phyloP scores from a whole-genome alignment of 1,139 yeast species.

The Diutina mesorugosa region DNA sequence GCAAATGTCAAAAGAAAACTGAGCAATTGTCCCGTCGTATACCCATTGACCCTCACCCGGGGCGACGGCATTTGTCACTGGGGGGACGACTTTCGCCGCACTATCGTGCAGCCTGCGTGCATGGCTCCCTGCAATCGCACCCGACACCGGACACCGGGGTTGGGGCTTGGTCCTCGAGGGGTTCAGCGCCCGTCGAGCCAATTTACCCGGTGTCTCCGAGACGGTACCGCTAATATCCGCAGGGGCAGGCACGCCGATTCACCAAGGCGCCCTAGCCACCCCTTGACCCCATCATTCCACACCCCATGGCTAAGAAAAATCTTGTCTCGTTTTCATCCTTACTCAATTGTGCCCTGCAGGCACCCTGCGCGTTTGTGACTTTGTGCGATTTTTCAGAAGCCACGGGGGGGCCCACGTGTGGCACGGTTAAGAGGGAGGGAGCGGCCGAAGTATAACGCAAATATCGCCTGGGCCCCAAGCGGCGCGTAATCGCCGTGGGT shows the following conservation, averaged over 20 bases:
- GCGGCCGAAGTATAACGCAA: not conserved
- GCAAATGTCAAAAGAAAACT: not conserved
- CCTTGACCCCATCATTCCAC: too few species aligned
- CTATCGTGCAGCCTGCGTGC: not conserved
- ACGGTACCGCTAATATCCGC: too few species aligned
- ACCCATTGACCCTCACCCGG: not conserved
- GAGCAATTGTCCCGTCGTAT: not conserved
- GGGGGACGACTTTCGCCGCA: not conserved
- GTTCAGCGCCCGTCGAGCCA: too few species aligned
- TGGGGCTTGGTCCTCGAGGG: not conserved
- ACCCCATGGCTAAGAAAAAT: too few species aligned
- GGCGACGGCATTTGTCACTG: not conserved
- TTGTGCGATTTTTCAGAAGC: not conserved
- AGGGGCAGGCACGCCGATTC: too few species aligned
- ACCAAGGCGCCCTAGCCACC: too few species aligned
- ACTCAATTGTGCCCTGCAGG: not conserved
- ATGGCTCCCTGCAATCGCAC: not conserved
- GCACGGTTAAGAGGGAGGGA: not conserved
- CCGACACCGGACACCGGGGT: not conserved
- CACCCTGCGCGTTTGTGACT: not conserved
- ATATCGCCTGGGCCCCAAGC: not conserved
- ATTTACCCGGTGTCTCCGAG: too few species aligned
- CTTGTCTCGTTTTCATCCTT: too few species aligned
- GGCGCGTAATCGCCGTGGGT: not conserved
- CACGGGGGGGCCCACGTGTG: conserved; percentile 2